phyloP scores from a whole-genome alignment of 169 alveolate species.

The Eimeria tenella region DNA sequence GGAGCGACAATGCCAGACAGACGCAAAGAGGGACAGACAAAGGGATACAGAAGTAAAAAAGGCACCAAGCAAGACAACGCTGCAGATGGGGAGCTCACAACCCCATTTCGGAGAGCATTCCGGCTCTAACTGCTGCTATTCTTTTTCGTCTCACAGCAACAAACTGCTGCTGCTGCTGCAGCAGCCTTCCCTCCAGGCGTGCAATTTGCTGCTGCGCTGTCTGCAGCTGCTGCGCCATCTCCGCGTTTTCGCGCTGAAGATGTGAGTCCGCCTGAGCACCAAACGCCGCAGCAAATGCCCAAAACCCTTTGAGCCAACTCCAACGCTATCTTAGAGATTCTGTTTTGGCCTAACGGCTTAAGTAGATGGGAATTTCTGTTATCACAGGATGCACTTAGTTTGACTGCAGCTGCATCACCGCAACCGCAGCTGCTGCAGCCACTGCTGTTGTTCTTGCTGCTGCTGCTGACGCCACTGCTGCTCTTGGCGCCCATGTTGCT shows the following conservation, averaged over 20 bases:
- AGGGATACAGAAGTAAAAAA: not conserved
- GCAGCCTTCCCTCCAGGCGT: conserved; percentile 15
- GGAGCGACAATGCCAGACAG: not conserved
- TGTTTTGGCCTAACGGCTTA: no score
- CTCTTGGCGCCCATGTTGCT: not conserved
- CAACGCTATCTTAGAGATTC: no score
- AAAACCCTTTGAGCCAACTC: not conserved
- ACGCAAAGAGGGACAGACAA: conserved; percentile 6
- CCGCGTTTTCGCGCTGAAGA: not conserved
- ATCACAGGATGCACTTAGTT: no score
- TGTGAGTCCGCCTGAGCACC: conserved; percentile 7
- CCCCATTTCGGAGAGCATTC: no score
- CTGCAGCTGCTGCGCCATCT: conserved; percentile 3
- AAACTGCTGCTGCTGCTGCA: conserved; percentile 35
- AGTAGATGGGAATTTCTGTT: no score
- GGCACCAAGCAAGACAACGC: not conserved
- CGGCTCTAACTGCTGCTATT: no score
- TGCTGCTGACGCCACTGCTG: not conserved
- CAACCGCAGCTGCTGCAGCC: not conserved
- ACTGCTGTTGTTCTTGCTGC: not conserved
- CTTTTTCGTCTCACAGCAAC: not conserved
- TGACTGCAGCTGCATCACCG: no score
- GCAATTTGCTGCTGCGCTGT: conserved; percentile 27
- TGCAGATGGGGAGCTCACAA: no score
- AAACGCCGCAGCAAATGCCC: not conserved